phyloP scores from a whole-genome alignment of 768 basidiomycete species.

The Podaxis pistillaris region DNA sequence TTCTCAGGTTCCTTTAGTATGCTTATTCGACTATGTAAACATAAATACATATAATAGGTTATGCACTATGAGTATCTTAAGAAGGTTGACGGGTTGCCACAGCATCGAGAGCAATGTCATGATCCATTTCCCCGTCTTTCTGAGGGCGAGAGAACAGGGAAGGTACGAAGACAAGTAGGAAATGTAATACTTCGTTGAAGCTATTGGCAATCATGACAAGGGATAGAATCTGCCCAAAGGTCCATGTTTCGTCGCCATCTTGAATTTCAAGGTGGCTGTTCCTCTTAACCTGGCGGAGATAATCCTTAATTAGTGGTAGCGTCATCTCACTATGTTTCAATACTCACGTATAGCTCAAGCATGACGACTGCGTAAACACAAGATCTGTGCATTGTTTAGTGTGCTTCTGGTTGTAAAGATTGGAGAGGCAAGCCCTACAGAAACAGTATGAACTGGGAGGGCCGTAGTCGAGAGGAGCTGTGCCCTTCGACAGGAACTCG shows the following conservation, averaged over 20 bases:
- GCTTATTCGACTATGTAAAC: no score
- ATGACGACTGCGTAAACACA: conserved; percentile 16
- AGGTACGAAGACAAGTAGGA: conserved; percentile 4
- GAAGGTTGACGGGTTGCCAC: not conserved
- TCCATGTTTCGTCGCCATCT: conserved; percentile 6
- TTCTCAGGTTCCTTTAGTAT: no score
- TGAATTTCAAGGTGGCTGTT: conserved; percentile 4
- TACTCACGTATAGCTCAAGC: conserved; percentile 19
- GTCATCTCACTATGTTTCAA: not conserved
- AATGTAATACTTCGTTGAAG: conserved; percentile 13
- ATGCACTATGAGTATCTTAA: no score
- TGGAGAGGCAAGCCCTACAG: not conserved
- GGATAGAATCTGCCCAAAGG: conserved; percentile 16
- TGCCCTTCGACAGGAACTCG: not conserved
- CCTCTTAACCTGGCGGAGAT: conserved; percentile 2
- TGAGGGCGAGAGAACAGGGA: conserved; percentile 6
- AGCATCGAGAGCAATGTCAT: not conserved
- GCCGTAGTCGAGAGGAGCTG: not conserved
- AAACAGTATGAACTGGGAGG: not conserved
- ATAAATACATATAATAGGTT: no score
- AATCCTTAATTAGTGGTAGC: not conserved
- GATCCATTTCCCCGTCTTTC: not conserved
- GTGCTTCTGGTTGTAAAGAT: not conserved
- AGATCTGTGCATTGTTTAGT: conserved; percentile 2
- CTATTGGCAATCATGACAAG: conserved; percentile 16